These are phyloP conservation scores for Tagetes erecta DNA, from an alignment of 129 eudicot genomes.

Conservation along the genomic window DNA sequence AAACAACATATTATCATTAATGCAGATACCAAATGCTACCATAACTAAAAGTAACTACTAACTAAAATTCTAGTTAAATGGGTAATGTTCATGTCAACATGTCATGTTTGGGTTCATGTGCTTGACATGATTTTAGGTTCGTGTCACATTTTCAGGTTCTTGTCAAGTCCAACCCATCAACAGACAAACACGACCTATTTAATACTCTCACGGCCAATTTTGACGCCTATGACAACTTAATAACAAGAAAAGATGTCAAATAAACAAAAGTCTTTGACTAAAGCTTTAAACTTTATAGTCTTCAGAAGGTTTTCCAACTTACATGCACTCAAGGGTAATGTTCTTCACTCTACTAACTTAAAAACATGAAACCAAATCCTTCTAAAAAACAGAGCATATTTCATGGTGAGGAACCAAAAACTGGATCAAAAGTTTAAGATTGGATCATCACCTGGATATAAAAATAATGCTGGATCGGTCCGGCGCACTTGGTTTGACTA, in stretches of 20 bases:
- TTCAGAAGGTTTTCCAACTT: constrained; percentile 10
- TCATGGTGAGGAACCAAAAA: neutral
- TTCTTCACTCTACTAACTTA: constrained; percentile 2
- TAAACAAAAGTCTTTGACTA: constrained; percentile 22
- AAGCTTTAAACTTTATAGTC: neutral
- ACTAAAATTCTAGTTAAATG: neutral
- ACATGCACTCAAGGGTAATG: neutral
- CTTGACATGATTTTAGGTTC: neutral
- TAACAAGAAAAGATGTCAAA: constrained; percentile 8
- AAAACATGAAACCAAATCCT: neutral
- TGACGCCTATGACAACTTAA: neutral
- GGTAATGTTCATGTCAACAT: neutral
- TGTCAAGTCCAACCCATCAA: neutral
- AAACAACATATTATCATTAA: neutral
- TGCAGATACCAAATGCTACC: constrained; percentile 5
- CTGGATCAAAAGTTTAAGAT: constrained; percentile 3
- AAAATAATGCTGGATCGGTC: neutral
- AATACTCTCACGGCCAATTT: neutral
- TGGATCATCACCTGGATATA: constrained; percentile 12
- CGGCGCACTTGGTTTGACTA: constrained; percentile 9
- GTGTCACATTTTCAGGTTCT: neutral
- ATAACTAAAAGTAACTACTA: neutral
- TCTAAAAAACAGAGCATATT: constrained; percentile 2
- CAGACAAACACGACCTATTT: neutral
- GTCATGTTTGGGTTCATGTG: neutral